A percentile compares a stretch with the other conserved stretches of the same genome.
Conservation (phyloP, 352 stramenopile genomes). For the Globisporangium yorkense region DNA sequence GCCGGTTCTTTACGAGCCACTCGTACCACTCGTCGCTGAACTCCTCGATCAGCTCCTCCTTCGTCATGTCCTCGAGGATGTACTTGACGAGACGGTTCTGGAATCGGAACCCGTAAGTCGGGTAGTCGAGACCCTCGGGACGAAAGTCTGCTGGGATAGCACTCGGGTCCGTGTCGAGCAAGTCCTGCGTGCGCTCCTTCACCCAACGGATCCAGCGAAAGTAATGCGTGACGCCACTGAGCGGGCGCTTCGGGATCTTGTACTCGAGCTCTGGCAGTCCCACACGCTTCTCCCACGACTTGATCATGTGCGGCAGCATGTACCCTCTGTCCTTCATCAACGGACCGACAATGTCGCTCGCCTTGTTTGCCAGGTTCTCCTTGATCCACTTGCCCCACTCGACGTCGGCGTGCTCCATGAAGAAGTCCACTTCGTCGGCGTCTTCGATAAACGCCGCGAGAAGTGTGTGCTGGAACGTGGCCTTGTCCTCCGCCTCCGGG, state of each 20-base stretch:
- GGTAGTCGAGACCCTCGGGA: constrained; percentile 40
- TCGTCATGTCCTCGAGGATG: constrained; percentile 41
- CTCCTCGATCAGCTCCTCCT: constrained; percentile 26
- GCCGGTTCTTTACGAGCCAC: constrained; percentile 46
- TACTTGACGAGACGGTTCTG: constrained; percentile 46
- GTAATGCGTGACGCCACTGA: constrained; percentile 56
- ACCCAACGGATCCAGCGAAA: constrained; percentile 65
- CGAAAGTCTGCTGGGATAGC: constrained; percentile 27
- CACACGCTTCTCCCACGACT: constrained; percentile 51
- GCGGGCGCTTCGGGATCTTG: constrained; percentile 36
- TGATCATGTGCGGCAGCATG: constrained; percentile 64
- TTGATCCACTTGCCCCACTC: constrained; percentile 44
- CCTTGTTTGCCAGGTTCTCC: constrained; percentile 31
- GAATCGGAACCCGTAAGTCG: constrained; percentile 50
- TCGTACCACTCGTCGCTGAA: constrained; percentile 38
- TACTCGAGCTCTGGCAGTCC: constrained; percentile 35
- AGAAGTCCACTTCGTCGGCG: constrained; percentile 37
- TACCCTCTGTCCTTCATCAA: constrained; percentile 47
- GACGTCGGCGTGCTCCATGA: constrained; percentile 44
- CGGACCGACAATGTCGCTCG: constrained; percentile 41
- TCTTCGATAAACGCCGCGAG: constrained; percentile 52
- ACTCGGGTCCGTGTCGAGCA: constrained; percentile 30
- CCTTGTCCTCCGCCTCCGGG: constrained; percentile 35
- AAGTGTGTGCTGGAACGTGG: constrained; percentile 44
- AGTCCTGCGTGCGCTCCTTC: constrained; percentile 54